Conservation (phyloP, 768 basidiomycete genomes). For the Boletus pseudopeckii region DNA sequence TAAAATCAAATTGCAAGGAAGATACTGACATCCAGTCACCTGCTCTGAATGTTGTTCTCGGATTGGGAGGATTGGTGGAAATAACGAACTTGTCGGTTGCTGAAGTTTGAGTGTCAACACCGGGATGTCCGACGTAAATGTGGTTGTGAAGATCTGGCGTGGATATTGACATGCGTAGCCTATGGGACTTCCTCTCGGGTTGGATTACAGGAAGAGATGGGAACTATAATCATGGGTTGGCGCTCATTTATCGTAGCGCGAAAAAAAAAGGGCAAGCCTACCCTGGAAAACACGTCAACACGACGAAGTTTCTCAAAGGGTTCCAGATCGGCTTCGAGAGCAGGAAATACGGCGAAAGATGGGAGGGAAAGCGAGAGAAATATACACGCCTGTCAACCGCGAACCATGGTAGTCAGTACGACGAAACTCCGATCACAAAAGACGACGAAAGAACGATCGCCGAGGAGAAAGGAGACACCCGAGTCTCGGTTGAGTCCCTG, state of each 20-base stretch:
- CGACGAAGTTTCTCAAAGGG: conserved; percentile 55
- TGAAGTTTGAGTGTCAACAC: not conserved
- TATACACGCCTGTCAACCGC: conserved; percentile 45
- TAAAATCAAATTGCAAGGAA: conserved; percentile 21
- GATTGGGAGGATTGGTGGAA: conserved; percentile 71
- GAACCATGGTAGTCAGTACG: conserved; percentile 15
- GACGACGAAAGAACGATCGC: conserved; percentile 14
- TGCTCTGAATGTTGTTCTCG: conserved; percentile 58
- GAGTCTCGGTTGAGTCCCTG: not conserved
- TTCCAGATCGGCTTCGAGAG: conserved; percentile 61
- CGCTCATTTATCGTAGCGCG: not conserved
- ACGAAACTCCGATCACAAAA: conserved; percentile 9
- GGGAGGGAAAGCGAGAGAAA: conserved; percentile 51
- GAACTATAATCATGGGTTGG: conserved; percentile 5
- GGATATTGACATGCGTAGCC: conserved; percentile 35
- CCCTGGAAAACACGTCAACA: conserved; percentile 35
- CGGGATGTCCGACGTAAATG: conserved; percentile 7
- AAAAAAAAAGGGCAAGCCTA: conserved; percentile 1
- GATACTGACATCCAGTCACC: conserved; percentile 75
- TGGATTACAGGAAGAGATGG: conserved; percentile 24
- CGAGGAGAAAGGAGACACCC: conserved; percentile 7
- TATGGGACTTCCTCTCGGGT: conserved; percentile 14
- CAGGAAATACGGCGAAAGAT: conserved; percentile 47
- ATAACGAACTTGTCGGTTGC: conserved; percentile 46
- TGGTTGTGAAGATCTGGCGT: conserved; percentile 32